Evolutionary conservation across 2,329 filamentous ascomycete genomes (phyloP), one percentile per base, ranked within the genome.

Genomic region (Sporothrix variecibatus): DNA sequence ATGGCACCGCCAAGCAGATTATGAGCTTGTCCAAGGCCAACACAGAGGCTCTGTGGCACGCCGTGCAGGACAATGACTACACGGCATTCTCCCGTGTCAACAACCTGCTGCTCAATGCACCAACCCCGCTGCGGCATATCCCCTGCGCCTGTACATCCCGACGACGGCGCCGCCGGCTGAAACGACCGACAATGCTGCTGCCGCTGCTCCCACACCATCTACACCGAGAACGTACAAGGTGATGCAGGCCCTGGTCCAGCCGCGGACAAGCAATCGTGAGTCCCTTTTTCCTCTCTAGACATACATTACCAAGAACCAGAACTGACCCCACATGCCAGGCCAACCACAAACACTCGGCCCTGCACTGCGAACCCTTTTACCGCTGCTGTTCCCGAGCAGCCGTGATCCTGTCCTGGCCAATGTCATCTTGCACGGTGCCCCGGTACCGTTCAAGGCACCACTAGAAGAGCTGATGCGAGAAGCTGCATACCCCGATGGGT

Each of bases 401-500:
- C 87, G 94, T 73, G 95, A 94, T 80, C 92, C 94, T 0, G 90
- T 98, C 12, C 87, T 97, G 68, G 96, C 95, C 0, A 91, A 93
- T 74, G 93, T 93, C 1, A 87, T 98, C 7, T 83, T 98, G 78
- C 96, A 99, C 83, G 96, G 96, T 0, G 93, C 91, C 0, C 87
- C 90, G 0, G 88, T 97, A 74, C 95, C 96, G 0, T 92, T 98
- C 84, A 84, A 86, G 75, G 93, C 94, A 0, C 91, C 91, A 31
- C 82, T 99, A 23, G 93, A 94, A 79, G 95, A 98, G 65, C 81
- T 99, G 74, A 93, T 96, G 83, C 88, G 91, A 73, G 92, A 92
- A 79, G 92, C 93, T 3, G 90, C 94, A 1, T 98, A 98, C 85
- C 91, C 94, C 0, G 96, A 99, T 83, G 96, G 96, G 0, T 99